Evolutionary conservation across 2,329 filamentous ascomycete genomes (phyloP), one percentile per base, ranked within the genome.

Genomic region (Chaetomiaceae sp.): DNA sequence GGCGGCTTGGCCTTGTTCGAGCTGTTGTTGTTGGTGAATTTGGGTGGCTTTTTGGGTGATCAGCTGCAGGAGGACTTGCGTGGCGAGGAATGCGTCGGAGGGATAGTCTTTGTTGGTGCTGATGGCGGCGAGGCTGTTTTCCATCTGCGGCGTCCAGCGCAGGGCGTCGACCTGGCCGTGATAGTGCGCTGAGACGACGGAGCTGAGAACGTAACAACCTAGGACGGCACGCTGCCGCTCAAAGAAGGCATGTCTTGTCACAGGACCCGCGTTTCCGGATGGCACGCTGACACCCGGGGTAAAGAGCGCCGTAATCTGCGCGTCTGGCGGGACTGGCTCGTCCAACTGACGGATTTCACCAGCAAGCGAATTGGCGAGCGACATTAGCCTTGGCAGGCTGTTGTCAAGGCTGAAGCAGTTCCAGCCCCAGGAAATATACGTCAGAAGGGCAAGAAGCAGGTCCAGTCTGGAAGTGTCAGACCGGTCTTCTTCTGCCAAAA

Each of bases 41-140:
- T 63, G 48, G 9, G 56, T 44, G 11, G 63, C 60, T 50, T 52
- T 57, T 42, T 65, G 59, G 27, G 58, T 60, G 5, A 69, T 41
- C 10, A 65, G 42, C 35, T 68, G 65, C 47, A 69, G 48, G 26
- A 62, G 65, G 8, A 68, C 60, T 53, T 68, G 67, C 22, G 57
- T 48, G 8, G 58, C 57, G 35, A 69, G 62, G 9, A 54, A 20
- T 10, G 55, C 51, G 50, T 69, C 65, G 1, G 55, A 48, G 5
- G 56, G 51, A 27, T 53, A 63, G 19, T 39, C 29, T 4, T 14
- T 14, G 32, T 12, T 29, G 4, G 40, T 22, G 17, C 22, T 29
- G 6, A 42, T 9, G 22, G 22, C 40, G 10, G 15, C 32, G 10
- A 42, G 40, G 18, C 10, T 14, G 5, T 19, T 6, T 2, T 42